Percentiles rank a stretch among this genome's conserved stretches.
Conservation (phyloP, 495 filamentous ascomycete genomes). For the Penicillium desertorum region DNA sequence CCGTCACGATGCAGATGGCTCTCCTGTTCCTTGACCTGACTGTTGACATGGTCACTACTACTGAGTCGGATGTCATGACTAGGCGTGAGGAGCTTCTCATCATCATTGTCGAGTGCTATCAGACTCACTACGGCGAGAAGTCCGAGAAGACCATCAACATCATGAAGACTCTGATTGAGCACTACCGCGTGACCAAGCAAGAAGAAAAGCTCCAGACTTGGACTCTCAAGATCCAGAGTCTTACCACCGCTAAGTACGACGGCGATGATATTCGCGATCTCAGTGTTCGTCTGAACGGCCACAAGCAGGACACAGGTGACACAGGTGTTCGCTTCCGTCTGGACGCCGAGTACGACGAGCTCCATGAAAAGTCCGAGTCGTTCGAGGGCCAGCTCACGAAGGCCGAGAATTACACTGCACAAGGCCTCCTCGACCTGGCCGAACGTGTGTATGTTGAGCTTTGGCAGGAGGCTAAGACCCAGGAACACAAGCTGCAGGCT, state of each 20-base stretch:
- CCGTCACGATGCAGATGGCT: slow-evolving; percentile 37
- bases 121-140: slow-evolving; percentile 34
- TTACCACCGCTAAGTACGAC: slow-evolving; percentile 15
- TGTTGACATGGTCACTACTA: slow-evolving; percentile 25
- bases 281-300: slow-evolving; percentile 28
- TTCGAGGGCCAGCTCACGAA: slow-evolving; percentile 26
- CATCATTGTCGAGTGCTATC: slow-evolving; percentile 39
- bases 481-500: slow-evolving; percentile 32
- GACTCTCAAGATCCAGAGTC: slow-evolving; percentile 14
- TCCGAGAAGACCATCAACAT: slow-evolving; percentile 34
- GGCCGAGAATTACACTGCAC: slow-evolving; percentile 24
- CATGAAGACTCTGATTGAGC: slow-evolving; percentile 32
- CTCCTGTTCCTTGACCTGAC: slow-evolving; percentile 36
- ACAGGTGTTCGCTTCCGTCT: slow-evolving; percentile 24
- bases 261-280: slow-evolving; percentile 23
- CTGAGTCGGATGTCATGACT: slow-evolving; percentile 38
- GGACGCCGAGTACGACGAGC: slow-evolving; percentile 27
- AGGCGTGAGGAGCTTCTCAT: slow-evolving; percentile 32
- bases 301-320: slow-evolving; percentile 20
- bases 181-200: slow-evolving; percentile 33
- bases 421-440: slow-evolving; percentile 26
- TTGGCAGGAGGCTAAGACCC: slow-evolving; percentile 39
- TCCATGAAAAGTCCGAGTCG: slow-evolving; percentile 11
- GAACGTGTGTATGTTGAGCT: slow-evolving; percentile 38
- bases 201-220: slow-evolving; percentile 26